A percentile compares a stretch with the other conserved stretches of the same genome.
These are phyloP conservation scores for Blumeria graminis DNA, from an alignment of 2,329 filamentous ascomycete species.

Conservation along the genomic window DNA sequence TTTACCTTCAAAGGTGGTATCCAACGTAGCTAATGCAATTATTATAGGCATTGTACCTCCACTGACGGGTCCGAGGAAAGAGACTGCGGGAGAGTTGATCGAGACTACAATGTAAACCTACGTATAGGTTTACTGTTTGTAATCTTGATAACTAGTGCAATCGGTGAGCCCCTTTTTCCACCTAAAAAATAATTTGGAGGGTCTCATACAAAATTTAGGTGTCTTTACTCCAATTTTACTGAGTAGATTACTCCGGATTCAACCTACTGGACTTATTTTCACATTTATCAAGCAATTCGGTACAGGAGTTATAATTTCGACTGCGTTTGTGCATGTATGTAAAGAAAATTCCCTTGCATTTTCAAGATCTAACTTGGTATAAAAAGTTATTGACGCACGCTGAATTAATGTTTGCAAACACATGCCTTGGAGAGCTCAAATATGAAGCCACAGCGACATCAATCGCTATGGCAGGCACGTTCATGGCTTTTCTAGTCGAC, in stretches of 20 bases:
- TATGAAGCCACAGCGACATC: conserved; percentile 49
- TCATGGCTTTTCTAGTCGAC: conserved; percentile 49
- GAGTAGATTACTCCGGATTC: conserved; percentile 2
- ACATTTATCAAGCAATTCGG: conserved; percentile 49
- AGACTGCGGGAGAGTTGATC: conserved; percentile 25
- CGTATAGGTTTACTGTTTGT: conserved; percentile 50
- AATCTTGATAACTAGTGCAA: conserved; percentile 39
- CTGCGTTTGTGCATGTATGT: conserved; percentile 39
- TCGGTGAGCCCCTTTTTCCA: conserved; percentile 21
- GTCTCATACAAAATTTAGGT: conserved; percentile 14
- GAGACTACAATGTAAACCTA: conserved; percentile 42
- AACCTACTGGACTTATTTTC: conserved; percentile 27
- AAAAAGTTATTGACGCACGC: conserved; percentile 47
- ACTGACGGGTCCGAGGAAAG: conserved; percentile 4
- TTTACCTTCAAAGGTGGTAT: conserved; percentile 2
- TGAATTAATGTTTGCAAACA: conserved; percentile 35
- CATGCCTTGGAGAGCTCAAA: conserved; percentile 35
- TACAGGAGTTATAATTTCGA: conserved; percentile 48
- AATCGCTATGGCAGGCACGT: conserved; percentile 49
- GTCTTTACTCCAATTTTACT: conserved; percentile 41
- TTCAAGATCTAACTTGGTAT: neutral
- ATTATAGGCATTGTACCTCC: conserved; percentile 9
- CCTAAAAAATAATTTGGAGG: neutral
- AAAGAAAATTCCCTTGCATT: conserved; percentile 10
- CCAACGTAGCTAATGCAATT: conserved; percentile 5